A percentile compares a stretch with the other conserved stretches of the same genome.
phyloP scores from a whole-genome alignment of 192 early-diverging fungal genomes.

The Podila minutissima region DNA sequence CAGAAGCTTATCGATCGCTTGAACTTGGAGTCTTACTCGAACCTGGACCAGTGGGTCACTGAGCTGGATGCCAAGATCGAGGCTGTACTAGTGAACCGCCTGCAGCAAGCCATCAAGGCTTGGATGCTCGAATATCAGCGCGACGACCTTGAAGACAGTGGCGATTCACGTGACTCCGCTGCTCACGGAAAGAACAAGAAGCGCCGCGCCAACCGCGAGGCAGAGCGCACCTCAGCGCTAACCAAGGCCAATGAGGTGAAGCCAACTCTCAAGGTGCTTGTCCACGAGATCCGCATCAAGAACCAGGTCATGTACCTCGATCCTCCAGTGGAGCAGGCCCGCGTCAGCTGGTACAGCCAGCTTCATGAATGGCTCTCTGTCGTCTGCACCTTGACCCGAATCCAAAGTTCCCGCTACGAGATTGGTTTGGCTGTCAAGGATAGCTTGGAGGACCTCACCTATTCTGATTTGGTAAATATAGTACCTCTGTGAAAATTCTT shows the following conservation, averaged over 20 bases:
- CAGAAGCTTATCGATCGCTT: constrained; percentile 93
- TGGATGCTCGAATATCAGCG: constrained; percentile 78
- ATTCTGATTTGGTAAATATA: constrained; percentile 66
- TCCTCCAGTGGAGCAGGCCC: constrained; percentile 95
- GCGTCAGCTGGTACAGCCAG: constrained; percentile 87
- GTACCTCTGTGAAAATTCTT: background rate
- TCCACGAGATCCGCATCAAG: constrained; percentile 89
- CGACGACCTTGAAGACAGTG: constrained; percentile 55
- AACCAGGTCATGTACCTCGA: constrained; percentile 98
- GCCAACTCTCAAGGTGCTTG: constrained; percentile 73
- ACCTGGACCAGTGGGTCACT: constrained; percentile 90
- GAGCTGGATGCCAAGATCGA: constrained; percentile 86
- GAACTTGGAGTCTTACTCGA: constrained; percentile 94
- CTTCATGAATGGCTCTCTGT: constrained; percentile 94
- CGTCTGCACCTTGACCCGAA: constrained; percentile 84
- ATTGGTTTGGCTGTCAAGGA: constrained; percentile 72
- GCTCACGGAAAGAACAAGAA: constrained; percentile 58
- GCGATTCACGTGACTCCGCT: constrained; percentile 54
- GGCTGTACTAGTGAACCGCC: constrained; percentile 72
- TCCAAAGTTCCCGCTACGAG: constrained; percentile 94
- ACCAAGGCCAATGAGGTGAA: constrained; percentile 58
- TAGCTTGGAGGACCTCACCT: constrained; percentile 67
- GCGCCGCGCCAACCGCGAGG: constrained; percentile 40
- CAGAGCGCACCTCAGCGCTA: constrained; percentile 43
- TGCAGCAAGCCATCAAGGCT: constrained; percentile 80